These are phyloP conservation scores for Volutella citrinella DNA, from an alignment of 2,329 filamentous ascomycete genomes.

Conservation along the genomic window DNA sequence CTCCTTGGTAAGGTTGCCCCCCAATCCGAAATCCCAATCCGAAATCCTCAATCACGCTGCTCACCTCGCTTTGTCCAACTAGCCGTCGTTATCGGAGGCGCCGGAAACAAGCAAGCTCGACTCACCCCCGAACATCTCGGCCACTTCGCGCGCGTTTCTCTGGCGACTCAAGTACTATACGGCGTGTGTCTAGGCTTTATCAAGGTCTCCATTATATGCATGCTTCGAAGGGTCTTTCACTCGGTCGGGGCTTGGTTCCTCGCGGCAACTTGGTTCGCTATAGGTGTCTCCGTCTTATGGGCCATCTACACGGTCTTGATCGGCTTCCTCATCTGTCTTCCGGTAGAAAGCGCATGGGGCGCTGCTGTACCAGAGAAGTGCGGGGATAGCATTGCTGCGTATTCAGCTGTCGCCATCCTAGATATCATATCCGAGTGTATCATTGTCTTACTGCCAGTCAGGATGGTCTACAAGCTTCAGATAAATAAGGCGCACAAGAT, in stretches of 20 bases:
- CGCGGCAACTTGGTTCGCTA: slow-evolving; percentile 1
- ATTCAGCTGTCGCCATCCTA: slow-evolving; percentile 2
- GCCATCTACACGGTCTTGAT: slow-evolving; percentile 5
- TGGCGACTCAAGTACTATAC: slow-evolving; percentile 12
- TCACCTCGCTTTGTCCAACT: too few relatives aligned
- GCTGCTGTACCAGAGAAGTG: not conserved
- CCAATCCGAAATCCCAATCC: not conserved
- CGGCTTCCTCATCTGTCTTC: slow-evolving; percentile 7
- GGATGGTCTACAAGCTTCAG: slow-evolving; percentile 6
- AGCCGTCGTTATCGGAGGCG: slow-evolving; percentile 3
- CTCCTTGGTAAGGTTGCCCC: slow-evolving; percentile 1
- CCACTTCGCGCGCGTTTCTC: slow-evolving; percentile 4
- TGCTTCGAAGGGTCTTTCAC: slow-evolving; percentile 13
- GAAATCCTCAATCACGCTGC: not conserved
- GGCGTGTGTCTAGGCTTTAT: slow-evolving; percentile 10
- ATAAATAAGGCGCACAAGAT: slow-evolving; percentile 9
- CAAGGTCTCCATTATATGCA: slow-evolving; percentile 10
- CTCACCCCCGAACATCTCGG: slow-evolving; percentile 1
- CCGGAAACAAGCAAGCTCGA: slow-evolving; percentile 2
- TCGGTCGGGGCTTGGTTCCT: slow-evolving; percentile 4
- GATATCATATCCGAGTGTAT: slow-evolving; percentile 7
- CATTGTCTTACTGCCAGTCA: slow-evolving; percentile 6
- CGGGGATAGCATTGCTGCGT: slow-evolving; percentile 2
- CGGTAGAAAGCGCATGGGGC: slow-evolving; percentile 7
- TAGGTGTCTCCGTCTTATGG: slow-evolving; percentile 4